These are phyloP conservation scores for Hanseniaspora taiwanica DNA, from an alignment of 805 yeast species.

Conservation along the genomic window DNA sequence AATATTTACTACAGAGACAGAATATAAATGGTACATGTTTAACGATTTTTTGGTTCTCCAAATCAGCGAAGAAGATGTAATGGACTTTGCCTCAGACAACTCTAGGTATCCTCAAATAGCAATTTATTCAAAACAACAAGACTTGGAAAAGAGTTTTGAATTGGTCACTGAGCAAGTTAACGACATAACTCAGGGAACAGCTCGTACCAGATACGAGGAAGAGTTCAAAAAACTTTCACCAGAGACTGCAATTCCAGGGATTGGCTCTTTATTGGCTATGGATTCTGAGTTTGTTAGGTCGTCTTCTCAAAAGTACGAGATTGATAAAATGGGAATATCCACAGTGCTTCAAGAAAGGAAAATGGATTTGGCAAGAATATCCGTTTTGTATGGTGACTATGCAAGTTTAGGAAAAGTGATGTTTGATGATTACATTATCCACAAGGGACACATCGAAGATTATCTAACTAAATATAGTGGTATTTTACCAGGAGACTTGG, in stretches of 20 bases:
- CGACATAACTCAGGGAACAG: constrained; percentile 18
- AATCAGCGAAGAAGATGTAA: constrained; percentile 63
- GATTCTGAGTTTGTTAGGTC: constrained; percentile 93
- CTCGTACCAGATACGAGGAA: constrained; percentile 11
- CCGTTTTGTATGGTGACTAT: constrained; percentile 52
- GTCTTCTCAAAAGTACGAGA: constrained; percentile 66
- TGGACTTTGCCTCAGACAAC: constrained; percentile 45
- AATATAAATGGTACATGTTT: constrained; percentile 60
- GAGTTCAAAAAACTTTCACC: constrained; percentile 63
- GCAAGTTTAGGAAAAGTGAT: constrained; percentile 29
- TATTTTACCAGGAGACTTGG: constrained; percentile 84
- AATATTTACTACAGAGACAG: constrained; percentile 20
- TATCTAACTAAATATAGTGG: constrained; percentile 88
- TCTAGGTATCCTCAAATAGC: constrained; percentile 80
- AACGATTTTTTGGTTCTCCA: constrained; percentile 83
- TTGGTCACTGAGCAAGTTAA: constrained; percentile 42
- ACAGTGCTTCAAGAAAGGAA: constrained; percentile 61
- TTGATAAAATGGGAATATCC: constrained; percentile 58
- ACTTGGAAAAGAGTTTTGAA: constrained; percentile 30
- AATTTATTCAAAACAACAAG: constrained; percentile 43
- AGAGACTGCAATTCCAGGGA: constrained; percentile 41
- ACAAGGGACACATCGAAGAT: constrained; percentile 59
- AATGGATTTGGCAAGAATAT: constrained; percentile 74
- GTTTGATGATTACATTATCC: constrained; percentile 83
- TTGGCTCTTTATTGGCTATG: constrained; percentile 74